A percentile compares a stretch with the other conserved stretches of the same genome.
phyloP scores from a whole-genome alignment of 495 filamentous ascomycete genomes.

The Annulohypoxylon bovei region DNA sequence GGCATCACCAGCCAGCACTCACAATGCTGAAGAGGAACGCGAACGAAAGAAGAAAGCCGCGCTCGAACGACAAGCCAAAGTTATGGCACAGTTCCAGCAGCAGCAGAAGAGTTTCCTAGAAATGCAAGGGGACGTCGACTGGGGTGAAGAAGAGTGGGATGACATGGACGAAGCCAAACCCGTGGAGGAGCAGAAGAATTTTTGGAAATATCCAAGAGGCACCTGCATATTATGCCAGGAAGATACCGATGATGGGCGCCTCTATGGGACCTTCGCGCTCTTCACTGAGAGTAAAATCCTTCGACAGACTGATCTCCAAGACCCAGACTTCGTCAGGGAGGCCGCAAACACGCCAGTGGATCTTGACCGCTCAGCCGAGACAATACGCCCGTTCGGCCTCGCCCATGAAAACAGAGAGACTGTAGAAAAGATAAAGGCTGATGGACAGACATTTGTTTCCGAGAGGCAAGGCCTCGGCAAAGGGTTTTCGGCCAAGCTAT shows the following conservation, averaged over 20 bases:
- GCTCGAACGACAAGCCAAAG: slow-evolving; percentile 83
- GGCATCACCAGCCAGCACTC: slow-evolving; percentile 61
- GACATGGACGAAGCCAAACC: slow-evolving; percentile 66
- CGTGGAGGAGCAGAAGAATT: slow-evolving; percentile 72
- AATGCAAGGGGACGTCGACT: slow-evolving; percentile 84
- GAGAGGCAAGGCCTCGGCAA: slow-evolving; percentile 88
- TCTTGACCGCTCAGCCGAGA: slow-evolving; percentile 83
- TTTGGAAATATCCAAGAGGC: slow-evolving; percentile 92
- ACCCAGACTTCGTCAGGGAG: slow-evolving; percentile 86
- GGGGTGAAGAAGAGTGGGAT: slow-evolving; percentile 78
- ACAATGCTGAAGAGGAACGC: slow-evolving; percentile 72
- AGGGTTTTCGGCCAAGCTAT: slow-evolving; percentile 78
- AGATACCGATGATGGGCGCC: slow-evolving; percentile 85
- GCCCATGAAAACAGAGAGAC: slow-evolving; percentile 82
- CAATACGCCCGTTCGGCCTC: slow-evolving; percentile 87
- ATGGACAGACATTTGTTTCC: slow-evolving; percentile 72
- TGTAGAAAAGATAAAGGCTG: slow-evolving; percentile 77
- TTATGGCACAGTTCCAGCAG: slow-evolving; percentile 97
- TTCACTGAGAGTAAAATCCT: slow-evolving; percentile 88
- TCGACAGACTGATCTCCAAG: slow-evolving; percentile 82
- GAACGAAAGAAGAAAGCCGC: slow-evolving; percentile 91
- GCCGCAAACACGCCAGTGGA: slow-evolving; percentile 77
- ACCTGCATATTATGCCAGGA: slow-evolving; percentile 98
- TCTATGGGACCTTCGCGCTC: slow-evolving; percentile 92
- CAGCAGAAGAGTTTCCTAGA: slow-evolving; percentile 94